Percentiles rank a stretch among this genome's conserved stretches.
Evolutionary conservation across 1,284 basidiomycete species (phyloP).

Genomic region (Ustanciosporium gigantosporum): DNA sequence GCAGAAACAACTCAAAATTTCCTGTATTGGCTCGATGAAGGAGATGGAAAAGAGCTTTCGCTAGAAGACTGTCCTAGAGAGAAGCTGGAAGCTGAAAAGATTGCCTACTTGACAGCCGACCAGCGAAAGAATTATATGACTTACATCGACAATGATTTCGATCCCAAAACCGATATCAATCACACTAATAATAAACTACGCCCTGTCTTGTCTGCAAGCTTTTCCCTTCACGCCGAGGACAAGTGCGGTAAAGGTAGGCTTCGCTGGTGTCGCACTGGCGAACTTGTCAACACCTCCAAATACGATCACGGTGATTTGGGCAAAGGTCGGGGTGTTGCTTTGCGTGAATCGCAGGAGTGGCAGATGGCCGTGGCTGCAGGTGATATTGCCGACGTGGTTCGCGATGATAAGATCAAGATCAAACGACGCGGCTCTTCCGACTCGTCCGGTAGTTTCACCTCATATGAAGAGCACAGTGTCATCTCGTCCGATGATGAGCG

Average conservation of each 20-base stretch:
- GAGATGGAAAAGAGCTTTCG: slow-evolving; percentile 70
- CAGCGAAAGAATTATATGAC: slow-evolving; percentile 75
- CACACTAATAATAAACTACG: not conserved
- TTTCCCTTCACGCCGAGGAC: not conserved
- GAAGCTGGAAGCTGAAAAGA: slow-evolving; percentile 70
- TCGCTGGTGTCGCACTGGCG: slow-evolving; percentile 71
- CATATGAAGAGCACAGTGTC: slow-evolving; percentile 1
- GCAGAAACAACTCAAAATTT: slow-evolving; percentile 41
- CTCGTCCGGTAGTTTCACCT: slow-evolving; percentile 21
- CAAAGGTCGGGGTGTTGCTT: slow-evolving; percentile 50
- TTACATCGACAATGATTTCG: slow-evolving; percentile 63
- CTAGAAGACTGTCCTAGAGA: slow-evolving; percentile 71
- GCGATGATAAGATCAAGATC: slow-evolving; percentile 42
- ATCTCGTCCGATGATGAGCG: not conserved
- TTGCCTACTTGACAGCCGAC: slow-evolving; percentile 63
- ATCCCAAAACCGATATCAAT: not conserved
- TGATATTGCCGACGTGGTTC: slow-evolving; percentile 22
- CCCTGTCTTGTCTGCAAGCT: not conserved
- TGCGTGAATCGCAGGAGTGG: slow-evolving; percentile 27
- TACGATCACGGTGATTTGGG: slow-evolving; percentile 46
- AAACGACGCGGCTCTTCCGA: slow-evolving; percentile 5
- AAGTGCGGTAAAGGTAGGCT: slow-evolving; percentile 65
- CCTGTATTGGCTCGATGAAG: slow-evolving; percentile 70
- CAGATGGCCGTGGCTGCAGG: slow-evolving; percentile 20
- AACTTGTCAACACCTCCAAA: slow-evolving; percentile 63